Evolutionary conservation across 768 basidiomycete species (phyloP).

Genomic region (Pleurotus salmoneostramineus): DNA sequence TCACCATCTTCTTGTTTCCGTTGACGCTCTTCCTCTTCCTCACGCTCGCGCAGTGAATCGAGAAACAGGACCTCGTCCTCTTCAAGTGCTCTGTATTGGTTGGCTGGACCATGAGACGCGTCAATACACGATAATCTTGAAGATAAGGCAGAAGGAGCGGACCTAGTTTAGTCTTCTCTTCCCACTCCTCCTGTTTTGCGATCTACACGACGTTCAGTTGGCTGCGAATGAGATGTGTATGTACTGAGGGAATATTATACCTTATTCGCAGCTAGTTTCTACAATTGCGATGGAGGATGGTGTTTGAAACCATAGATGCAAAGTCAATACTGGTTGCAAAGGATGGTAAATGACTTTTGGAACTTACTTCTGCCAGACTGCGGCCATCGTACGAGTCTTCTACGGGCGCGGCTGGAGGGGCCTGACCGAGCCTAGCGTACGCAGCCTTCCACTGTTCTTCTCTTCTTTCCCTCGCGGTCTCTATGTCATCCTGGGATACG

Average conservation of each 20-base stretch:
- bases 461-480: slow-evolving; percentile 61
- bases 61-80: slow-evolving; percentile 91
- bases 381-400: slow-evolving; percentile 82
- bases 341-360: neutral
- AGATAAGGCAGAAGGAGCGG: slow-evolving; percentile 17
- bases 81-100: slow-evolving; percentile 85
- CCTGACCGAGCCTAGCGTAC: slow-evolving; percentile 86
- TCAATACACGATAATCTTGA: neutral
- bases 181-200: slow-evolving; percentile 93
- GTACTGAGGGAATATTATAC: slow-evolving; percentile 32
- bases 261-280: slow-evolving; percentile 91
- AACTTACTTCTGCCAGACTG: slow-evolving; percentile 82
- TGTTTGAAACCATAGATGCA: slow-evolving; percentile 35
- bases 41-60: slow-evolving; percentile 74
- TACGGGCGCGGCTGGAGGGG: slow-evolving; percentile 70
- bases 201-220: slow-evolving; percentile 38
- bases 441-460: slow-evolving; percentile 92
- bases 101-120: slow-evolving; percentile 42
- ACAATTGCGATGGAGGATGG: slow-evolving; percentile 20
- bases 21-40: slow-evolving; percentile 71
- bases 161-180: slow-evolving; percentile 81
- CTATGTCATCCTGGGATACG: slow-evolving; percentile 76
- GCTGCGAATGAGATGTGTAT: slow-evolving; percentile 13
- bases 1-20: slow-evolving; percentile 75
- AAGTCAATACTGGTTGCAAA: slow-evolving; percentile 39